Base-by-base conservation (phyloP, 179 eudicot species). In the Corrigiola litoralis region DNA sequence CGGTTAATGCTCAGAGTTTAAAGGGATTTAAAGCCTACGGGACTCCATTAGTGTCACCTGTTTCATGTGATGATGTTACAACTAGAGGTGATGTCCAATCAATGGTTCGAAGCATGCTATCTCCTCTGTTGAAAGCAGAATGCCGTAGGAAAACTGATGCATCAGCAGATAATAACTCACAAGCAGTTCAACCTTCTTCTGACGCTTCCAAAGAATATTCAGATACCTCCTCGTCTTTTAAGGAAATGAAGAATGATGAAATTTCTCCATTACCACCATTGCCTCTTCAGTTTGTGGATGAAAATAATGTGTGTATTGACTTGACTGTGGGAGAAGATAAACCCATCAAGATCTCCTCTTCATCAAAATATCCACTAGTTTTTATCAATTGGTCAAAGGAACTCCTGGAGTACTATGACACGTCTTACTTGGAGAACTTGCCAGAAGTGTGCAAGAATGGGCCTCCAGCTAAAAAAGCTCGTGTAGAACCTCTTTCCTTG, bases 381-480 rank as follows among this genome's bases (percentile, higher is more conserved):
- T 86, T 88, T 74, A 80, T 86, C 62, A 88, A 94, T 70, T 94
- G 99, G 99, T 94, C 99, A 53, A 77, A 75, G 69, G 80, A 86
- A 83, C 95, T 90, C 73, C 74, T 80, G 74, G 85, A 74, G 70
- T 79, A 72, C 36, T 94, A 90, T 60, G 89, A 94, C 74, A 85
- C 84, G 7, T 79, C 75, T 38, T 79, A 73, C 80, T 82, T 94
- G 65, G 96, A 94, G 74, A 86, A 82, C 70, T 79, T 94, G 76
- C 96, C 95, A 13, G 97, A 90, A 75, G 94, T 87, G 50, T 78
- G 73, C 73, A 94, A 82, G 67, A 74, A 69, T 77, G 99, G 89
- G 46, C 72, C 82, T 40, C 84, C 78, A 49, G 69, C 76, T 27
- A 94, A 94, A 82, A 94, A 90, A 79, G 79, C 90, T 72, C 99